Conservation (phyloP, 495 filamentous ascomycete species). For the Ramalina intermedia region DNA sequence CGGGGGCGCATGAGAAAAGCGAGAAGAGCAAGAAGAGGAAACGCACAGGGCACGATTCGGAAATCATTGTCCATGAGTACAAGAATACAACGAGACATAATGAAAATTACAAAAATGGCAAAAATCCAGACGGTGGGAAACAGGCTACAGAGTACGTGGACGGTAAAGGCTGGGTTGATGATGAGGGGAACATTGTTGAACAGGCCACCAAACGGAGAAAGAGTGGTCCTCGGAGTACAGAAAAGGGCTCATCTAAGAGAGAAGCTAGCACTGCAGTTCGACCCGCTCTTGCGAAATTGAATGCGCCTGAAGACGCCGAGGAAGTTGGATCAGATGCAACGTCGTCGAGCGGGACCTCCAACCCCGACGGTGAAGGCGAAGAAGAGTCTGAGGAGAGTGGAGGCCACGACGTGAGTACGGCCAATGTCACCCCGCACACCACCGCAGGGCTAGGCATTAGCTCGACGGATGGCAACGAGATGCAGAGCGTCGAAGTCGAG, state of each 20-base stretch:
- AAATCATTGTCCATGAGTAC: conserved; percentile 68
- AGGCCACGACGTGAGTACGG: conserved; percentile 12
- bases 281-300: neutral
- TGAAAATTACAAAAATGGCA: conserved; percentile 48
- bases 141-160: conserved; percentile 44
- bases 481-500: neutral
- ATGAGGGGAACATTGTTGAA: conserved; percentile 62
- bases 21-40: conserved; percentile 38
- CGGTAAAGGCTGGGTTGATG: conserved; percentile 80
- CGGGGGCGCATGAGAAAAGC: conserved; percentile 29
- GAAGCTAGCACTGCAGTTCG: neutral
- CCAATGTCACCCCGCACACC: neutral
- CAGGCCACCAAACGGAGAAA: conserved; percentile 1
- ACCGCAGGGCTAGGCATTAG: neutral
- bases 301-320: neutral
- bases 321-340: conserved; percentile 7
- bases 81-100: conserved; percentile 62
- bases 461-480: neutral
- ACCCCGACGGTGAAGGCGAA: neutral
- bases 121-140: conserved; percentile 26
- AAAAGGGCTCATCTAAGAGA: neutral
- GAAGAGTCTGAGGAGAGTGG: neutral
- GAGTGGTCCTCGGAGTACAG: conserved; percentile 1
- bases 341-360: conserved; percentile 12
- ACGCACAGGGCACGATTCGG: conserved; percentile 32